A percentile compares a stretch with the other conserved stretches of the same genome.
These are phyloP conservation scores for Calonectria henricotiae DNA, from an alignment of 2,329 filamentous ascomycete genomes.

Conservation along the genomic window DNA sequence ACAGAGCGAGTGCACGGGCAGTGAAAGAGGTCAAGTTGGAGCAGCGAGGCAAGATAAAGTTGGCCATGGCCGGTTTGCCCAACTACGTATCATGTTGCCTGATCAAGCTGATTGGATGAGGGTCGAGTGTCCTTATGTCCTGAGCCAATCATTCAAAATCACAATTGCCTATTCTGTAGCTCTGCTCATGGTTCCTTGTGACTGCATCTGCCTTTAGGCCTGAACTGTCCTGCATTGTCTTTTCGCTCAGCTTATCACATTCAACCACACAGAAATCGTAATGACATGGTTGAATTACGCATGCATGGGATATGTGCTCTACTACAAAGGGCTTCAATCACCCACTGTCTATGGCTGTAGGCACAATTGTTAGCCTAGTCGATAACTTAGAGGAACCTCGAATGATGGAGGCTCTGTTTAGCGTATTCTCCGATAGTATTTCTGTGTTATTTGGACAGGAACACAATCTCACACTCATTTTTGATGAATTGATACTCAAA, in stretches of 20 bases:
- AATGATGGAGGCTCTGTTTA: not conserved
- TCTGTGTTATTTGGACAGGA: not conserved
- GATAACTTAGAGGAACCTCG: not conserved
- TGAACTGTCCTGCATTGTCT: not conserved
- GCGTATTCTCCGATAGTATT: too few species aligned
- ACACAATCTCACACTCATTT: not conserved
- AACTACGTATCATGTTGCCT: not conserved
- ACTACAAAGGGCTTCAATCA: not conserved
- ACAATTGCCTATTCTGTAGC: not conserved
- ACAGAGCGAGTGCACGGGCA: not conserved
- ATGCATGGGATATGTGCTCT: not conserved
- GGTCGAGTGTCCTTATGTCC: not conserved
- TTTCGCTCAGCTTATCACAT: slow-evolving; percentile 6
- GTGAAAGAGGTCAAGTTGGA: not conserved
- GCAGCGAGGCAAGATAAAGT: not conserved
- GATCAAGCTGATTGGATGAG: not conserved
- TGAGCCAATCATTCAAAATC: slow-evolving; percentile 22
- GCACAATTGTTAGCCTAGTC: not conserved
- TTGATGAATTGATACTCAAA: not conserved
- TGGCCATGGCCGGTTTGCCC: not conserved
- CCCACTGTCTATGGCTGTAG: not conserved
- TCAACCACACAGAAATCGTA: not conserved
- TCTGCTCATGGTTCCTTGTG: not conserved
- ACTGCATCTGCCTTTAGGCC: not conserved
- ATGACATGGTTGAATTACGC: not conserved